Base-by-base conservation (phyloP, 169 alveolate species). In the Babesia bigemina region DNA sequence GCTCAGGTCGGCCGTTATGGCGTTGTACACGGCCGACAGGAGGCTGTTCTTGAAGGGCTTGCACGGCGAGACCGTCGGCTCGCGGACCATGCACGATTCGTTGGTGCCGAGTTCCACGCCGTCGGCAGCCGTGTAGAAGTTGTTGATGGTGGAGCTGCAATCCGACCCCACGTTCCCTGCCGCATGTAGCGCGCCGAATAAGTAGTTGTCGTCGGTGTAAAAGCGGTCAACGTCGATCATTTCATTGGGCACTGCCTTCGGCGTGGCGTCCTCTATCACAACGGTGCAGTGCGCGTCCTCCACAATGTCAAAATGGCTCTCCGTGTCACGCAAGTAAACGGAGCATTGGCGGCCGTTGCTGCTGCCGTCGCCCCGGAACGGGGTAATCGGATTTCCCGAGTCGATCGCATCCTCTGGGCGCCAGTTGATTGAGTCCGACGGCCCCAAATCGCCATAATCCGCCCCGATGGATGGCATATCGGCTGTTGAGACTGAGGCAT, bases 261-360 rank as follows among this genome's bases (percentile, higher is more conserved):
- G 53, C 10, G 56, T 55, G 0, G 21, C 66, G 26, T 29, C 60
- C 42, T 67, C 76, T 13, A 67, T 42, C 6, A 42, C 45, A 19
- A 67, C 76, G 39, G 55, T 16, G 56, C 76, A 67, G 53, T 36
- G 17, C 29, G 19, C 44, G 45, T 67, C 76, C 66, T 67, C 76
- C 39, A 67, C 65, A 22, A 67, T 67, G 53, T 67, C 76, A 12
- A 67, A 53, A 42, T 67, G 33, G 19, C 47, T 50, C 42, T 19
- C 65, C 36, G 76, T 53, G 9, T 52, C 76, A 9, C 11, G 44
- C 14, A 55, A 21, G 1, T 39, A 66, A 2, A 17, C 75, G 1
- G 63, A 17, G n/a, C 21, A 21, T 22, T 11, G 16, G 29, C 63
- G 26, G 2, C 63, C 42, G 28, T 56, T 33, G 21, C 28, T 9